phyloP scores from a whole-genome alignment of 345 rosid species.

The Mercurialis annua region DNA sequence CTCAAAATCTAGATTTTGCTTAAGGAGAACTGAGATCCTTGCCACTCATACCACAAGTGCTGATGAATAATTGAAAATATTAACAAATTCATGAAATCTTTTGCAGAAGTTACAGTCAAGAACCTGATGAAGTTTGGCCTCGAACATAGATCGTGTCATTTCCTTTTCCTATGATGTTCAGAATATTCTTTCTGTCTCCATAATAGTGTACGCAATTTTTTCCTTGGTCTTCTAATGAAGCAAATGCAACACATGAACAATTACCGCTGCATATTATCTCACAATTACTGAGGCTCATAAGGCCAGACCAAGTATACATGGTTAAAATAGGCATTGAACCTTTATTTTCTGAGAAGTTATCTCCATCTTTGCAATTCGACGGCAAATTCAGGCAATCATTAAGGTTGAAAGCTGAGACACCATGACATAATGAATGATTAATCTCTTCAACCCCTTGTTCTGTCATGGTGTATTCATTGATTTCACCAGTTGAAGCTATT shows the following conservation, averaged over 20 bases:
- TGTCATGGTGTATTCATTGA: slow-evolving; percentile 13
- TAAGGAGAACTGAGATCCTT: too few species aligned
- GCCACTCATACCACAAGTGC: too few species aligned
- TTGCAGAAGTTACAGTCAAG: too few species aligned
- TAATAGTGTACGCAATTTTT: slow-evolving; percentile 8
- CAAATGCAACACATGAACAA: slow-evolving; percentile 16
- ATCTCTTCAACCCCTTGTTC: slow-evolving; percentile 3
- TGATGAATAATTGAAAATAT: too few species aligned
- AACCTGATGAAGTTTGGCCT: background rate
- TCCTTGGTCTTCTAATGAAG: background rate
- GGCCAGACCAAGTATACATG: background rate
- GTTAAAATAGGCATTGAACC: background rate
- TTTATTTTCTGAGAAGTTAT: slow-evolving; percentile 5
- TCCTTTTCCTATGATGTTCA: slow-evolving; percentile 5
- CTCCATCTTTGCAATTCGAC: background rate
- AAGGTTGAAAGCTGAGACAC: background rate
- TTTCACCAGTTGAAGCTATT: slow-evolving; percentile 15
- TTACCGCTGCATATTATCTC: slow-evolving; percentile 18
- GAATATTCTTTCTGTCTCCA: slow-evolving; percentile 4
- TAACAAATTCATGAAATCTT: too few species aligned
- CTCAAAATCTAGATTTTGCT: too few species aligned
- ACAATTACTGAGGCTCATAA: slow-evolving; percentile 17
- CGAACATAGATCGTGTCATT: slow-evolving; percentile 7
- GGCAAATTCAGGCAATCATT: slow-evolving; percentile 4
- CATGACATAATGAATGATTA: slow-evolving; percentile 4